Evolutionary conservation across 805 yeast genomes (phyloP), one percentile per base, ranked within the genome.

Genomic region (Scheffersomyces amazonensis): DNA sequence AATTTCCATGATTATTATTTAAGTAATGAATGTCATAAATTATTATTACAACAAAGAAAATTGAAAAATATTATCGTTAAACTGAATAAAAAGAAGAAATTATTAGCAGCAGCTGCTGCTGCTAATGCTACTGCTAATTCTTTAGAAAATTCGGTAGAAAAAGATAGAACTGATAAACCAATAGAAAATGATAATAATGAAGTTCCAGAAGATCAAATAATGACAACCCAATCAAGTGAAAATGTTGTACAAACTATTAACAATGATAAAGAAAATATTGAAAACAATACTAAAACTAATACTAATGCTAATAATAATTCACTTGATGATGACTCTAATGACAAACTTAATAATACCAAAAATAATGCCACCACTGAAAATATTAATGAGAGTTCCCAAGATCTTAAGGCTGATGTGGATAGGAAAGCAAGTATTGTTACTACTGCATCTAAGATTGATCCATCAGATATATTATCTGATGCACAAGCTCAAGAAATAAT

Each of bases 1-100:
- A 71, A 73, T 36, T 83, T 83, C 52, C 93, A 85, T 59, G 90
- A 86, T 60, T 86, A 86, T 62, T 64, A 64, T 17, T 75, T 80
- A 46, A 79, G 87, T 48, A 89, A 90, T 23, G 78, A 71, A 54
- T 78, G 83, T 50, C 93, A 86, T 59, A 81, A 80, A 53, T 68
- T 75, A 34, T 62, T 85, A 39, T 63, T 85, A 44, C 65, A 71
- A 28, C 82, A 80, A 54, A 66, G 86, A 42, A 79, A 73, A 50
- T 69, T 69, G 46, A 83, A 81, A 52, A 69, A 69, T 40, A 46
- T 59, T 42, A 54, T 68, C 31, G 70, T 62, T 9, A 48, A 70
- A 32, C 70, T 64, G 68, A 69, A 66, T 41, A 69, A 68, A 46
- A 59, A 58, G 44, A 65, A 64, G 49, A 68, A 66, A 54, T 41